Evolutionary conservation across 768 basidiomycete species (phyloP).

Genomic region (Rubroboletus pulcherrimus): DNA sequence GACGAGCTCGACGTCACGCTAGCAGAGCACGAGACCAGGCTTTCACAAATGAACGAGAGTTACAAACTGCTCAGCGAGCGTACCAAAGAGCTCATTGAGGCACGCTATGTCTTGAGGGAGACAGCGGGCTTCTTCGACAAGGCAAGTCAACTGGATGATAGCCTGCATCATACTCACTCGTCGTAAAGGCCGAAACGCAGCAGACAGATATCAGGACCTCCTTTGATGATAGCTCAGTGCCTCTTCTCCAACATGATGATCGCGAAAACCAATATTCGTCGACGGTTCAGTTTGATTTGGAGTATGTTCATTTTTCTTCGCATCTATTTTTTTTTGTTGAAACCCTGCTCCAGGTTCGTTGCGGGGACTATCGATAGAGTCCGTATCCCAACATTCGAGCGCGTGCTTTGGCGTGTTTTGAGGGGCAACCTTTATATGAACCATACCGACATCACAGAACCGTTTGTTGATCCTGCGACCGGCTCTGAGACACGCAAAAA

Average conservation of each 20-base stretch:
- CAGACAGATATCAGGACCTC: slow-evolving; percentile 80
- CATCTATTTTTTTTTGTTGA: neutral
- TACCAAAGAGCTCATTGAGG: slow-evolving; percentile 85
- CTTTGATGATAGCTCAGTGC: slow-evolving; percentile 88
- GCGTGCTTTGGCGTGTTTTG: slow-evolving; percentile 96
- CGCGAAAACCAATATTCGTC: slow-evolving; percentile 60
- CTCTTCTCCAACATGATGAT: slow-evolving; percentile 89
- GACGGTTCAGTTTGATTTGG: slow-evolving; percentile 76
- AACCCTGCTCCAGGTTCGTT: slow-evolving; percentile 63
- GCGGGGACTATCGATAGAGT: slow-evolving; percentile 94
- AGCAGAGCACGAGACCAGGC: slow-evolving; percentile 77
- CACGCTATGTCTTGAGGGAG: slow-evolving; percentile 89
- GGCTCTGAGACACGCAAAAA: slow-evolving; percentile 90
- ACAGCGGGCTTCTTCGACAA: slow-evolving; percentile 95
- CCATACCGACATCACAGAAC: slow-evolving; percentile 89
- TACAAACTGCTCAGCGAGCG: slow-evolving; percentile 87
- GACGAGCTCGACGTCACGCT: slow-evolving; percentile 91
- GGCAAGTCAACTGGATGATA: slow-evolving; percentile 39
- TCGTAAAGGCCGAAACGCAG: slow-evolving; percentile 66
- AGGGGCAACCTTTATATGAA: slow-evolving; percentile 99
- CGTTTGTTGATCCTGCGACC: slow-evolving; percentile 84
- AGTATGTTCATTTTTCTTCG: slow-evolving; percentile 46
- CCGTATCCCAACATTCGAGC: slow-evolving; percentile 90
- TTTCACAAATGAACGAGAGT: slow-evolving; percentile 88
- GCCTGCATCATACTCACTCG: slow-evolving; percentile 6